Percentiles rank a stretch among this genome's conserved stretches.
Conservation (phyloP, 2,329 filamentous ascomycete species). For the Albophoma yamanashiensis region DNA sequence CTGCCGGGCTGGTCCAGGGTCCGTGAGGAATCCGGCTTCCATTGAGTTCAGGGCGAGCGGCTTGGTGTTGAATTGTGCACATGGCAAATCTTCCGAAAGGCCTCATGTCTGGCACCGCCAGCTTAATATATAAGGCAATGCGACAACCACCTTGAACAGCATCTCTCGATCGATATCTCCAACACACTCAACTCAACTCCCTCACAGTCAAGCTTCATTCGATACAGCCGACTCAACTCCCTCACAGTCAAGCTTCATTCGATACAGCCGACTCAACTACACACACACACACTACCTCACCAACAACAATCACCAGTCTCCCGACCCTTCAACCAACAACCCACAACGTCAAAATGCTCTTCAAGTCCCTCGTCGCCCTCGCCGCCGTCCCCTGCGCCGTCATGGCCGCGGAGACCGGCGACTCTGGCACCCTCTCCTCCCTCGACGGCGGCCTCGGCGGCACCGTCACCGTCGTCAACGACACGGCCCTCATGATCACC, state of each 20-base stretch:
- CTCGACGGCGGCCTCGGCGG: slow-evolving; percentile 15
- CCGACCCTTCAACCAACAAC: background rate
- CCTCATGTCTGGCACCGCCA: background rate
- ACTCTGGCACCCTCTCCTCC: slow-evolving; percentile 8
- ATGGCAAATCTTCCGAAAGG: background rate
- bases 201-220: background rate
- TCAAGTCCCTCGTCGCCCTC: background rate
- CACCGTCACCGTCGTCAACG: slow-evolving; percentile 10
- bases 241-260: background rate
- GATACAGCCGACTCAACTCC: background rate
- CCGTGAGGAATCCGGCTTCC: background rate
- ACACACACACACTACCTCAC: background rate
- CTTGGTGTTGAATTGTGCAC: background rate
- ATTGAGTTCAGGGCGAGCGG: background rate
- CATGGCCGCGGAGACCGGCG: slow-evolving; percentile 7
- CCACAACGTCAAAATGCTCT: background rate
- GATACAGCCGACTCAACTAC: background rate
- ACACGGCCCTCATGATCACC: slow-evolving; percentile 9
- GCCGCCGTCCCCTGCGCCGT: slow-evolving; percentile 4
- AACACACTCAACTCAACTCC: background rate
- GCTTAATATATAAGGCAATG: background rate
- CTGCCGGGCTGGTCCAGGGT: background rate
- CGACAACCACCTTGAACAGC: background rate
- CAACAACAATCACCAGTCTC: background rate
- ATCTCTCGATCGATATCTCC: background rate